Evolutionary conservation across 163 green algal genomes (phyloP), one percentile per base, ranked within the genome.

Genomic region (Coccomyxa subellipsoidea): DNA sequence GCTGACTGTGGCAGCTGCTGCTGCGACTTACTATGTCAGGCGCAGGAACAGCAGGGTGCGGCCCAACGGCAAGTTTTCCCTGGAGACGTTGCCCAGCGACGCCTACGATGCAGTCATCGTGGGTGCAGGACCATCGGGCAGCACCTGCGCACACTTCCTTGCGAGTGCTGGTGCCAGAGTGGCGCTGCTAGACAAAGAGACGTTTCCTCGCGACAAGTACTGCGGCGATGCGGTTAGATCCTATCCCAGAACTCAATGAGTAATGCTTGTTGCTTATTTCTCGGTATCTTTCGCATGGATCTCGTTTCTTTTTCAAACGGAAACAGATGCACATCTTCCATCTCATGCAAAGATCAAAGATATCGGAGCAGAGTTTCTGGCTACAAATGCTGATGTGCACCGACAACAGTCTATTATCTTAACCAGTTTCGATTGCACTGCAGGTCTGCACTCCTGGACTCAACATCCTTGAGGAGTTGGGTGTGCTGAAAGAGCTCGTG

Each of bases 101-200:
- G 90, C 89, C 4, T 98, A 95, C 79, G 94, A 97, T 77, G 92
- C 89, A 8, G 88, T 96, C 29, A 96, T 98, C 76, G 94, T 98
- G 6, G 95, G 95, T 37, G 93, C 93, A 54, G 95, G 95, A 18
- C 95, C 95, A 37, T 94, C 91, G 18, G 95, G 95, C 53, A 90
- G 85, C 27, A 91, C 93, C 2, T 92, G 87, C 76, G 93, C 83
- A 15, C 95, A 91, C 76, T 98, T 93, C 82, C 76, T 96, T 83
- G 90, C 91, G n/a, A 91, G 93, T 39, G 89, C 54, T 6, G 94
- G 94, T 18, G 90, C 88, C 38, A 95, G 93, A 81, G 93, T 97
- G 9, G 93, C 93, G 0, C 81, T 97, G 35, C 87, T 97, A 32
- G 94, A 97, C 76, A 97, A 98, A 90, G 94, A 96, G 77, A 90